A percentile compares a stretch with the other conserved stretches of the same genome.
Conservation (phyloP, 768 basidiomycete species). For the Pleurotus djamor region DNA sequence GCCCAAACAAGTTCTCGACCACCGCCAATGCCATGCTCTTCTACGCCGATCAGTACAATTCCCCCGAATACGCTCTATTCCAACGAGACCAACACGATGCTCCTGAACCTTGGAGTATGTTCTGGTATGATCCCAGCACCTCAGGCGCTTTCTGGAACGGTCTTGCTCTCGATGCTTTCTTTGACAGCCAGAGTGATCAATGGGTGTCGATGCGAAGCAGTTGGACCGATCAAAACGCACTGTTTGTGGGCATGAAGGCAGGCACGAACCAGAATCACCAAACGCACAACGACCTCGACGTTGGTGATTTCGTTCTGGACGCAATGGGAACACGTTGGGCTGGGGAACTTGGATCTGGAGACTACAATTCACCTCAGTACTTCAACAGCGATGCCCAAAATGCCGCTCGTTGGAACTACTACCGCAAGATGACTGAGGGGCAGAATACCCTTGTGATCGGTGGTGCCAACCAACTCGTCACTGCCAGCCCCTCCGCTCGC, state of each 20-base stretch:
- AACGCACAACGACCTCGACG: slow-evolving; percentile 94
- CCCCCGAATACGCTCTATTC: slow-evolving; percentile 78
- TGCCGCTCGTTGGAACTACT: slow-evolving; percentile 83
- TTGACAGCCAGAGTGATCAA: slow-evolving; percentile 66
- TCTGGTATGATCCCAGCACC: slow-evolving; percentile 88
- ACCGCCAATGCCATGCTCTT: slow-evolving; percentile 89
- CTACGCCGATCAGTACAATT: slow-evolving; percentile 66
- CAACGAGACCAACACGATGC: slow-evolving; percentile 89
- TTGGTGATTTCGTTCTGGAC: slow-evolving; percentile 94
- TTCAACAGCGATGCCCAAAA: slow-evolving; percentile 74
- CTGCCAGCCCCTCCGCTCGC: slow-evolving; percentile 56
- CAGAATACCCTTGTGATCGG: slow-evolving; percentile 91
- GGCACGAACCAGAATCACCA: slow-evolving; percentile 81
- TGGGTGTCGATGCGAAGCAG: slow-evolving; percentile 92
- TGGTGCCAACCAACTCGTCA: slow-evolving; percentile 77
- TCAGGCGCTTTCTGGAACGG: slow-evolving; percentile 93
- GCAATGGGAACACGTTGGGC: slow-evolving; percentile 93
- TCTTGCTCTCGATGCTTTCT: slow-evolving; percentile 78
- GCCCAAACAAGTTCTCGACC: slow-evolving; percentile 93
- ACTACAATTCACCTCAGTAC: slow-evolving; percentile 76
- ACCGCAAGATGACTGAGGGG: slow-evolving; percentile 95
- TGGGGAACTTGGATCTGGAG: slow-evolving; percentile 88
- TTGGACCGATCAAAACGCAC: slow-evolving; percentile 85
- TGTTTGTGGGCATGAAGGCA: slow-evolving; percentile 89
- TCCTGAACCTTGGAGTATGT: slow-evolving; percentile 83